Conservation (phyloP, 495 filamentous ascomycete species). For the Neurospora pannonica region DNA sequence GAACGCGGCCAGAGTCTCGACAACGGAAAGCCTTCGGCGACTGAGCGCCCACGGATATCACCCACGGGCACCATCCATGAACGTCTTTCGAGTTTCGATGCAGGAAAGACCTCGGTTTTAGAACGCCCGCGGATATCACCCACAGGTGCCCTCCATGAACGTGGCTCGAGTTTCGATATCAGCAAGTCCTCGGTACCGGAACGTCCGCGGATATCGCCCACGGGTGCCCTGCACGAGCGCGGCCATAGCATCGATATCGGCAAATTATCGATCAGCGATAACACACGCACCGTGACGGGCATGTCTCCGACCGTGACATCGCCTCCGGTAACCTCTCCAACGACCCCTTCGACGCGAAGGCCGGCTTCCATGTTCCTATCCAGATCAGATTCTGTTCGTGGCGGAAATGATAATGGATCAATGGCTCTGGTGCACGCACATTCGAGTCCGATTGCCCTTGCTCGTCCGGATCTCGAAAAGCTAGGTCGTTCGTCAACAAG, state of each 20-base stretch:
- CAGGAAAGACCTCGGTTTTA: constrained; percentile 32
- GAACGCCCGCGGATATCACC: constrained; percentile 28
- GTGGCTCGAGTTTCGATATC: constrained; percentile 42
- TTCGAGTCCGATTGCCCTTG: constrained; percentile 33
- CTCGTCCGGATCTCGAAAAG: constrained; percentile 62
- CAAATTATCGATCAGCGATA: constrained; percentile 32
- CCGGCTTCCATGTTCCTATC: constrained; percentile 46
- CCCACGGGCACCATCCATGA: constrained; percentile 24
- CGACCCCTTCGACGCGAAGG: constrained; percentile 33
- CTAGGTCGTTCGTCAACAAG: constrained; percentile 78
- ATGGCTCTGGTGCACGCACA: constrained; percentile 36
- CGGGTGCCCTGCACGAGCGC: constrained; percentile 26
- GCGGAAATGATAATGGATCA: constrained; percentile 19
- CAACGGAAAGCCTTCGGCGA: constrained; percentile 34
- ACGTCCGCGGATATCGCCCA: constrained; percentile 24
- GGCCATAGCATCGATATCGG: constrained; percentile 44
- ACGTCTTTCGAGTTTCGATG: constrained; percentile 41
- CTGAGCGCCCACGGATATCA: constrained; percentile 23
- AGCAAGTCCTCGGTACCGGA: constrained; percentile 33
- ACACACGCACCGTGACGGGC: constrained; percentile 23
- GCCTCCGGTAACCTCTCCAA: constrained; percentile 6
- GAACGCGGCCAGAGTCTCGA: constrained; percentile 44
- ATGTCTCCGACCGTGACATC: constrained; percentile 7
- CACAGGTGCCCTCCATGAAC: constrained; percentile 23
- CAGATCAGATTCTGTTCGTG: constrained; percentile 39